phyloP scores from a whole-genome alignment of 305 asterid genomes.

The Galium porrigens region DNA sequence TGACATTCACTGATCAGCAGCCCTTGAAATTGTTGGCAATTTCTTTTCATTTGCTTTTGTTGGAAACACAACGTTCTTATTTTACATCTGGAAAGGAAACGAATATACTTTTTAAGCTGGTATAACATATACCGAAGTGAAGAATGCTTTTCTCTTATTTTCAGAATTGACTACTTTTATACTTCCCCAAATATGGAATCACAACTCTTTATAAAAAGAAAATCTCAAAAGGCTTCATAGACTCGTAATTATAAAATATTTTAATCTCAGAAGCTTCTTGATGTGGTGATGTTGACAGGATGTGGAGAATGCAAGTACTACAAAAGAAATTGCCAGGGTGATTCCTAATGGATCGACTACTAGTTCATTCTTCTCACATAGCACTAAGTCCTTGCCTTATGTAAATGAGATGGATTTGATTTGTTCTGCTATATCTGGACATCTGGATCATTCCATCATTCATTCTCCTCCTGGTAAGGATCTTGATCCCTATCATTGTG shows the following conservation, averaged over 20 bases:
- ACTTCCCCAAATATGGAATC: not conserved
- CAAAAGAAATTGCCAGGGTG: conserved; percentile 35
- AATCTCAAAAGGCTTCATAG: not conserved
- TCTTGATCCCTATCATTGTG: not conserved
- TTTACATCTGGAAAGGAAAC: not conserved
- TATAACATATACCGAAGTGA: not conserved
- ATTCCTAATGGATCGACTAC: conserved; percentile 39
- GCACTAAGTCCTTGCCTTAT: conserved; percentile 32
- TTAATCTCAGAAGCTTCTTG: conserved; percentile 5
- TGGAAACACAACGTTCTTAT: not conserved
- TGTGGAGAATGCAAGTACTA: conserved; percentile 29
- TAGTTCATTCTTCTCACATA: conserved; percentile 23
- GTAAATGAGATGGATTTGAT: conserved; percentile 63
- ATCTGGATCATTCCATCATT: conserved; percentile 50
- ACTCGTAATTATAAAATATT: not conserved
- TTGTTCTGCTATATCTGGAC: conserved; percentile 63
- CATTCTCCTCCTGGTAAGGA: conserved; percentile 59
- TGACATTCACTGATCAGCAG: not conserved
- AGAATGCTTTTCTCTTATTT: not conserved
- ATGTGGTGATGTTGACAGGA: conserved; percentile 24
- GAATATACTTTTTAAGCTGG: not conserved
- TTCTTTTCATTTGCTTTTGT: not conserved
- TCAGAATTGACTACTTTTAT: conserved; percentile 5
- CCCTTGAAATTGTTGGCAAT: not conserved
- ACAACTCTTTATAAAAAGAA: not conserved